A percentile compares a stretch with the other conserved stretches of the same genome.
These are phyloP conservation scores for Trichoderma sp. DNA, from an alignment of 2,329 filamentous ascomycete species.

Conservation along the genomic window DNA sequence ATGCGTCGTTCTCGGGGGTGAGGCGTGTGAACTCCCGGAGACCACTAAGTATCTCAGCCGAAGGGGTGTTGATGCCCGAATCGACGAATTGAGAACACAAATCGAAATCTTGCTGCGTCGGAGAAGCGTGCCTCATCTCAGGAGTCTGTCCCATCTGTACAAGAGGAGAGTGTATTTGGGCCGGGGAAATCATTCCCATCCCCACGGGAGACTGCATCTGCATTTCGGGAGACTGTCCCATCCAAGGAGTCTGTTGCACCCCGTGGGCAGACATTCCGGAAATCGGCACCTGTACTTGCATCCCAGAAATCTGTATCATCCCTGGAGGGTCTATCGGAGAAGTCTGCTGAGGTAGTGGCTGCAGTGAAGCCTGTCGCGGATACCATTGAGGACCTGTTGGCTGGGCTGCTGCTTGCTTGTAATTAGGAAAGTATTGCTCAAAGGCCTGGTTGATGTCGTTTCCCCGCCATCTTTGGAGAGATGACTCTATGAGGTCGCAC, in stretches of 20 bases:
- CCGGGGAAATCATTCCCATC: not conserved
- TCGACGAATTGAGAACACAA: not conserved
- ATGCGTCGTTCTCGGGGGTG: not conserved
- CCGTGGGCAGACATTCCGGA: not conserved
- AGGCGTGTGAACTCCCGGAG: not conserved
- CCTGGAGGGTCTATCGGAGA: not conserved
- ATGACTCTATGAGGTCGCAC: slow-evolving; percentile 39
- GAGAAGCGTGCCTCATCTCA: not conserved
- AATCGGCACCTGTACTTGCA: not conserved
- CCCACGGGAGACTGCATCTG: not conserved
- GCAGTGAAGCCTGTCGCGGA: not conserved
- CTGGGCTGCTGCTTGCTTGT: slow-evolving; percentile 29
- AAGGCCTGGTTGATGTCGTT: slow-evolving; percentile 49
- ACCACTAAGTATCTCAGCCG: not conserved
- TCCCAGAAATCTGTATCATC: not conserved
- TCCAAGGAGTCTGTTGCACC: not conserved
- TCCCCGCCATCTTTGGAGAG: slow-evolving; percentile 41
- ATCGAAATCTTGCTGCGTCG: not conserved
- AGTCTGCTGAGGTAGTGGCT: not conserved
- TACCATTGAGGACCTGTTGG: slow-evolving; percentile 27
- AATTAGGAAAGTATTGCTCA: slow-evolving; percentile 45
- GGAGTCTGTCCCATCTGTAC: not conserved
- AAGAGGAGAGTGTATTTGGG: not conserved
- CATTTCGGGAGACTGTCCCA: not conserved
- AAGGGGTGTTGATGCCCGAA: not conserved